Conservation (phyloP, 306 rosid species). For the Sindora glabra region DNA sequence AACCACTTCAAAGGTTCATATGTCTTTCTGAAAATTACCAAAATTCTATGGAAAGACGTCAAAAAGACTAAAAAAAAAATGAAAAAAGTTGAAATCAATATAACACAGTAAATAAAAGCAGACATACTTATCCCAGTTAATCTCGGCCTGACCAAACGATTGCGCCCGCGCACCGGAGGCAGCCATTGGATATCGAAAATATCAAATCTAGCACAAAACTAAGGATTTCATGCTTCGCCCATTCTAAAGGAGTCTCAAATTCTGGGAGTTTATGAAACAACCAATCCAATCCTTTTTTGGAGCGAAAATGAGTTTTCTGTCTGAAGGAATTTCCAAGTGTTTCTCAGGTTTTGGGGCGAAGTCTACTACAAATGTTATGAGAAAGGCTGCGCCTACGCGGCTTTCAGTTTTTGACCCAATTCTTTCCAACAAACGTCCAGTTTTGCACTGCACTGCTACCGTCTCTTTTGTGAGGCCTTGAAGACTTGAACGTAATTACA, state of each 20-base stretch:
- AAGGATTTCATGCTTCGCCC: slow-evolving; percentile 22
- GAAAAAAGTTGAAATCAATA: neutral
- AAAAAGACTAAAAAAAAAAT: neutral
- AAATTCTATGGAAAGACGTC: no score
- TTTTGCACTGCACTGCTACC: no score
- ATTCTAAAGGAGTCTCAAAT: no score
- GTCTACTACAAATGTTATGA: no score
- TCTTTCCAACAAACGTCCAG: no score
- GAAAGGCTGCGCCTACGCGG: no score
- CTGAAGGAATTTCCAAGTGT: no score
- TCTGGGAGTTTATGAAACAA: neutral
- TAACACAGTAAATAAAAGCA: neutral
- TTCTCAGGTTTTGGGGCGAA: no score
- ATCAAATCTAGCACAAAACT: neutral
- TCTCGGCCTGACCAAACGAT: slow-evolving; percentile 65
- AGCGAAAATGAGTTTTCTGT: no score
- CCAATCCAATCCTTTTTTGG: neutral
- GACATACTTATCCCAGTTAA: slow-evolving; percentile 85
- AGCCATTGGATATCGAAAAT: slow-evolving; percentile 32
- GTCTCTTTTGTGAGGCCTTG: no score
- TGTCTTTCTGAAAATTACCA: neutral
- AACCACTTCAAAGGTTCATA: neutral
- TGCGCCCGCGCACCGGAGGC: slow-evolving; percentile 33
- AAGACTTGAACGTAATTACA: no score
- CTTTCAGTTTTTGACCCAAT: no score